Conservation (phyloP, 352 stramenopile species). For the Pythium utonaiense region DNA sequence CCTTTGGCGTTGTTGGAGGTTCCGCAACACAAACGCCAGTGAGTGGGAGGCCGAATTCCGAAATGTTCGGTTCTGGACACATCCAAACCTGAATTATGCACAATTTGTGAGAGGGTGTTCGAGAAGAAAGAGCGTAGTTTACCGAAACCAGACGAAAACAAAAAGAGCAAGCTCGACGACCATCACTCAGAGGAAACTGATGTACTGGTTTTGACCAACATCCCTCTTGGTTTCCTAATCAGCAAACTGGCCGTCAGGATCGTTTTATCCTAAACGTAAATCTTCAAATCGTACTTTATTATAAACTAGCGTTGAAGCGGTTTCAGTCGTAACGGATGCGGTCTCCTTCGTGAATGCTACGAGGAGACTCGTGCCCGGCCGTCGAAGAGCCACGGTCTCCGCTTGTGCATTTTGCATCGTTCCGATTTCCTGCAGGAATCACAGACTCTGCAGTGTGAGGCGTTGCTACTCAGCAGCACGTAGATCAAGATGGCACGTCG, state of each 20-base stretch:
- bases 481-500: slow-evolving; percentile 46
- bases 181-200: neutral
- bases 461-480: too few relatives aligned
- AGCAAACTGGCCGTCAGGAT: too few relatives aligned
- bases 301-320: neutral
- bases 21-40: slow-evolving; percentile 2
- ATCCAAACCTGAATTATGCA: neutral
- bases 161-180: neutral
- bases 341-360: neutral
- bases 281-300: neutral
- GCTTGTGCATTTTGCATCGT: slow-evolving; percentile 4
- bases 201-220: slow-evolving; percentile 2
- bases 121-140: neutral
- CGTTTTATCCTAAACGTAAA: neutral
- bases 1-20: too few relatives aligned
- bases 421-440: neutral
- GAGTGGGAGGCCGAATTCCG: neutral
- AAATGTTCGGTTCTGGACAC: neutral
- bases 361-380: neutral
- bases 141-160: neutral
- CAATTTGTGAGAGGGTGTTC: neutral
- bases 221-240: too few relatives aligned
- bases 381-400: neutral
- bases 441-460: too few relatives aligned
- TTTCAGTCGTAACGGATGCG: neutral